phyloP scores from a whole-genome alignment of 1,139 yeast species.

The Torulaspora globosa region DNA sequence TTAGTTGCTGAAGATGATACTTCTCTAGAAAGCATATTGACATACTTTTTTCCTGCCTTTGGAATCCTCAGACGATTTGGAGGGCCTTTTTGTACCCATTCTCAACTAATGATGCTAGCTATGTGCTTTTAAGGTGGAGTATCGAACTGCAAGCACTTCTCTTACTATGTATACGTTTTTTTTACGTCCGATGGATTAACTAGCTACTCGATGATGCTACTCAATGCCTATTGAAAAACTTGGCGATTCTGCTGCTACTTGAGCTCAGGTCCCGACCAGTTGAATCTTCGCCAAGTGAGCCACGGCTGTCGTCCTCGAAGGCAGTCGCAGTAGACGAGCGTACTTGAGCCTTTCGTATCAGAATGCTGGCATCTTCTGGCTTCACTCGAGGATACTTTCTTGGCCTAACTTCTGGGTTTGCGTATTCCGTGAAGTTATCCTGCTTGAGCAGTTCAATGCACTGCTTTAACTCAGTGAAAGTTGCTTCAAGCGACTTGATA shows the following conservation, averaged over 20 bases:
- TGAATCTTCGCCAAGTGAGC: slow-evolving; percentile 16
- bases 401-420: slow-evolving; percentile 51
- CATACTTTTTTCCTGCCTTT: slow-evolving; percentile 15
- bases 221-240: slow-evolving; percentile 29
- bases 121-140: not conserved
- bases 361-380: slow-evolving; percentile 52
- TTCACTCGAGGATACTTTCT: slow-evolving; percentile 58
- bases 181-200: not conserved
- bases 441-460: slow-evolving; percentile 53
- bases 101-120: not conserved
- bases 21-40: not conserved
- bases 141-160: not conserved
- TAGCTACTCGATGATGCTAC: not conserved
- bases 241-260: slow-evolving; percentile 27
- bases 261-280: slow-evolving; percentile 17
- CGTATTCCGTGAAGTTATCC: slow-evolving; percentile 50
- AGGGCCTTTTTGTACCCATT: slow-evolving; percentile 12
- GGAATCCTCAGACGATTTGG: slow-evolving; percentile 5
- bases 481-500: slow-evolving; percentile 44
- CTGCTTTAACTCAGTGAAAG: slow-evolving; percentile 59
- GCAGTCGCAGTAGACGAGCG: slow-evolving; percentile 11
- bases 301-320: slow-evolving; percentile 12
- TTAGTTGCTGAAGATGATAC: not conserved
- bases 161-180: not conserved
- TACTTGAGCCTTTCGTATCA: slow-evolving; percentile 43